phyloP scores from a whole-genome alignment of 805 yeast species.

The Barnettozyma populi region DNA sequence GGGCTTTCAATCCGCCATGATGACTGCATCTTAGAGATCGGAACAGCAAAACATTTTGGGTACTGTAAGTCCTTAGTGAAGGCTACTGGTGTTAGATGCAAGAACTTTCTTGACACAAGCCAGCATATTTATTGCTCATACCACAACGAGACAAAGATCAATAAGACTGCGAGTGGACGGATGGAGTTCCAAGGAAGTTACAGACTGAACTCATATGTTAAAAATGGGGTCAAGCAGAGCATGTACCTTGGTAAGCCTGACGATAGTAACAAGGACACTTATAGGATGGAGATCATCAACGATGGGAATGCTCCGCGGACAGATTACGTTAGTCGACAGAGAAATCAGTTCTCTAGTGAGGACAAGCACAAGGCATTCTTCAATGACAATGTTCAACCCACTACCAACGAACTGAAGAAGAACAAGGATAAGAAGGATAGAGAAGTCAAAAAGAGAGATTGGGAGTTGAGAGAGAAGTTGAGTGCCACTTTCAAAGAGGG shows the following conservation, averaged over 20 bases:
- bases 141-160: slow-evolving; percentile 58
- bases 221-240: slow-evolving; percentile 37
- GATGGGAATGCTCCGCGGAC: slow-evolving; percentile 22
- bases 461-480: slow-evolving; percentile 7
- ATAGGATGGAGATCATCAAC: slow-evolving; percentile 23
- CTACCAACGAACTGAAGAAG: slow-evolving; percentile 27
- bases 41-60: slow-evolving; percentile 62
- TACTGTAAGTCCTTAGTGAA: slow-evolving; percentile 45
- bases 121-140: slow-evolving; percentile 58
- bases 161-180: slow-evolving; percentile 51
- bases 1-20: slow-evolving; percentile 49
- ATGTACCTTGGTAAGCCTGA: slow-evolving; percentile 33
- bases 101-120: slow-evolving; percentile 50
- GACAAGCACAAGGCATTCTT: slow-evolving; percentile 46
- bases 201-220: slow-evolving; percentile 49
- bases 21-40: slow-evolving; percentile 65
- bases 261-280: slow-evolving; percentile 24
- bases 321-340: slow-evolving; percentile 20
- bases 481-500: slow-evolving; percentile 14
- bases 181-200: slow-evolving; percentile 69
- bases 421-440: slow-evolving; percentile 33
- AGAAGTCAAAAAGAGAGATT: slow-evolving; percentile 19
- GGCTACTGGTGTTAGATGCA: slow-evolving; percentile 49
- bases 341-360: slow-evolving; percentile 33
- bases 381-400: slow-evolving; percentile 28